Evolutionary conservation across 2,329 filamentous ascomycete species (phyloP), one percentile per base, ranked within the genome.

Genomic region (Alternaria novae-zelandiae): DNA sequence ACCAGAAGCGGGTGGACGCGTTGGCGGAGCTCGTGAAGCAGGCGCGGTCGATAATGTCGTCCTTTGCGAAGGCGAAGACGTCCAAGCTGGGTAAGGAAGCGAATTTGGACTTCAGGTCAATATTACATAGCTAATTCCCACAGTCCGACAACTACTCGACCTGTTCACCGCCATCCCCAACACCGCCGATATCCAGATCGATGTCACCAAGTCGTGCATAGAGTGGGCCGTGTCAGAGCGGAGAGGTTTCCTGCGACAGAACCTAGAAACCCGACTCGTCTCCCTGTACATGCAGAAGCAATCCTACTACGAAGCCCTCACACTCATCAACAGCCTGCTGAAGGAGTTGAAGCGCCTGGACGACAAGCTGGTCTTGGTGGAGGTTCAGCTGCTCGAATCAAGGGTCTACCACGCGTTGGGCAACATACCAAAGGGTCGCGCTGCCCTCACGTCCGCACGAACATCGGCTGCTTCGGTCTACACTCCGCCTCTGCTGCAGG

Each of bases 11-110:
- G 82, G 90, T 85, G 73, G 86, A 96, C 78, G 92, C 97, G 76
- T 89, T 99, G 64, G 93, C 96, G 67, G 90, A 94, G 74, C 87
- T 99, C 70, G 91, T 99, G 75, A 94, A 91, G 78, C 92, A 93
- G 80, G 97, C 94, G 82, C 89, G 95, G 78, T 91, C 92, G 70
- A 92, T 96, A 47, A 89, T 99, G 70, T 97, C 95, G 62, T 96
- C 93, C 68, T 98, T 99, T 81, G 96, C 96, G 70, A 97, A 98
- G 86, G 96, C 96, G 67, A 99, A 99, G 88, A 98, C 96, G 30
- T 93, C 96, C 60, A 99, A 99, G 84, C 86, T 99, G 67, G 93
- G 96, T 98, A 89, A 70, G 90, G 67, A 47, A 45, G 25, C 21
- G 21, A 5, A 6, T n/a, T 9, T 9, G 8, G 3, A 23, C 12